A percentile compares a stretch with the other conserved stretches of the same genome.
Evolutionary conservation across 2,329 filamentous ascomycete genomes (phyloP).

Genomic region (Stemphylium beticola): DNA sequence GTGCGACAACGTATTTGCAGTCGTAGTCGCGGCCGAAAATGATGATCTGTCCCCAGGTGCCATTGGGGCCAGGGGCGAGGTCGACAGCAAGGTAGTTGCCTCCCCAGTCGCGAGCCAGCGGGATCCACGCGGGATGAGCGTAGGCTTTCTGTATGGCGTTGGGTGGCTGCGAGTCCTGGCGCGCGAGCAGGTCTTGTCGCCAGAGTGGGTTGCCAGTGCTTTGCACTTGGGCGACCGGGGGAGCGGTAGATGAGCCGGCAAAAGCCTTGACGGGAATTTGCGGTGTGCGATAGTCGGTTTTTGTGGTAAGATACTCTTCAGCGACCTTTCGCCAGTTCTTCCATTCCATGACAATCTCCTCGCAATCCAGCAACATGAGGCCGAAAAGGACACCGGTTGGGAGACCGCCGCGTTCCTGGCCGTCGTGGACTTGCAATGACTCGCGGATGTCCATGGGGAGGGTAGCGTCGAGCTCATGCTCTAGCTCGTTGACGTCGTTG

Average conservation of each 20-base stretch:
- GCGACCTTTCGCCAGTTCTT: conserved; percentile 95
- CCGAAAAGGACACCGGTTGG: conserved; percentile 94
- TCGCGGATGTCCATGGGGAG: conserved; percentile 93
- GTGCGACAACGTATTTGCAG: conserved; percentile 94
- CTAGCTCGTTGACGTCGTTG: conserved; percentile 96
- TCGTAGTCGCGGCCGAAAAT: conserved; percentile 97
- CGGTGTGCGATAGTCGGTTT: conserved; percentile 62
- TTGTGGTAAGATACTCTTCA: conserved; percentile 77
- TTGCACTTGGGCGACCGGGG: conserved; percentile 60
- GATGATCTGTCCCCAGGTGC: conserved; percentile 96
- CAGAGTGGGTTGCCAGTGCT: conserved; percentile 69
- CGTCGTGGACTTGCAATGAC: conserved; percentile 88
- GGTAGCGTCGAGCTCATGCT: conserved; percentile 93
- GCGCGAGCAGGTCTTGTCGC: conserved; percentile 82
- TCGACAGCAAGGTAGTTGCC: conserved; percentile 97
- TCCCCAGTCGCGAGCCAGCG: conserved; percentile 95
- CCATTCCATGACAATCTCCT: conserved; percentile 98
- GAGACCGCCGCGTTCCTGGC: conserved; percentile 90
- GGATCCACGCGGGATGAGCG: conserved; percentile 93
- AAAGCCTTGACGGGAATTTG: conserved; percentile 74
- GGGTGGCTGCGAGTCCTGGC: conserved; percentile 86
- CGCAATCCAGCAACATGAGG: conserved; percentile 94
- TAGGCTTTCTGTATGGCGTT: conserved; percentile 91
- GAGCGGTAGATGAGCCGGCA: conserved; percentile 73
- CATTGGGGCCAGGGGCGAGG: conserved; percentile 84